Evolutionary conservation across 306 rosid genomes (phyloP), one percentile per base, ranked within the genome.

Genomic region (Chamaecrista fasciculata): DNA sequence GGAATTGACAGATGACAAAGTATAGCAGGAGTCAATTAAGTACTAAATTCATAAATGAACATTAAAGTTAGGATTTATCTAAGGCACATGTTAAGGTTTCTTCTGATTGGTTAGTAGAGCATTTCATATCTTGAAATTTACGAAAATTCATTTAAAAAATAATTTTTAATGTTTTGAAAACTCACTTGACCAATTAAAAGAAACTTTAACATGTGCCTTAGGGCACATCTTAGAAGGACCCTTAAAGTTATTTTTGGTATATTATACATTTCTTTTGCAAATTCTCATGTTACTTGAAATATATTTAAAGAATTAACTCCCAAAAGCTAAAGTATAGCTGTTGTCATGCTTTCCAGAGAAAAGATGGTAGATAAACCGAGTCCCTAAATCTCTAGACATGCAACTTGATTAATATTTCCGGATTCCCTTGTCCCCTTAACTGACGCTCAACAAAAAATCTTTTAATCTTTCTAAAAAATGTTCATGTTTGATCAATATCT

Each of bases 371-470:
- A 24, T 20, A 42, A 28, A 59, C 21, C 21, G 26, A 59, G 15
- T 28, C 34, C 31, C 71, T 1, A n/a, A 39, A 39, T 18, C 62
- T 16, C 20, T 61, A 34, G 59, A 62, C 15, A 29, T 40, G 26
- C 31, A 76, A 70, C 59, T 31, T 28, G 50, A 36, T 51, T 4
- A 61, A 18, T 37, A 20, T 66, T 67, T 59, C 51, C 24, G 26
- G 31, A 60, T 10, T 15, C 44, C 46, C 62, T 24, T 25, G 62
- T 67, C 25, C 39, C 49, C 56, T 20, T 37, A 61, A 62, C 20
- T 53, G n/a, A 43, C 21, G 47, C 37, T 26, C 66, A 20, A 0
- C 28, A 3, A 5, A 2, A 14, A 50, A 1, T 52, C 47, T 61
- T 67, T 6, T 51, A 14, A 33, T 55, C 69, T 28, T 29, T 29